phyloP scores from a whole-genome alignment of 352 stramenopile genomes.

The Albugo laibachii region DNA sequence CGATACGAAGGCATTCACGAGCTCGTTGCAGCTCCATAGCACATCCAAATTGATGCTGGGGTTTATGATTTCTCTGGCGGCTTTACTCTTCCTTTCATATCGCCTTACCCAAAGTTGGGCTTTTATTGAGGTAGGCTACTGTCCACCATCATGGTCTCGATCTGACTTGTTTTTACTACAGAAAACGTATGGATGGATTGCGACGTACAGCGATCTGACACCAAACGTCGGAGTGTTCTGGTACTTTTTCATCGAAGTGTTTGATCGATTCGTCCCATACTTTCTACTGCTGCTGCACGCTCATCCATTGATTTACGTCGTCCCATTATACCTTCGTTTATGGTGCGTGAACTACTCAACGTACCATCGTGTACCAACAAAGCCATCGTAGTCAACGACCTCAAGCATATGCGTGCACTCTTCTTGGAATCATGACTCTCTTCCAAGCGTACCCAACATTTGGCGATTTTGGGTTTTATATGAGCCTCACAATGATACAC shows the following conservation, averaged over 20 bases:
- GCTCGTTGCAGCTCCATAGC: conserved; percentile 1
- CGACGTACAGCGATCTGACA: conserved; percentile 60
- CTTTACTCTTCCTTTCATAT: conserved; percentile 36
- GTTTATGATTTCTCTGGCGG: conserved; percentile 4
- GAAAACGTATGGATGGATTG: conserved; percentile 69
- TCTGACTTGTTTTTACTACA: conserved; percentile 4
- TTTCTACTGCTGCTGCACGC: conserved; percentile 67
- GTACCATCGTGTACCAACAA: not conserved
- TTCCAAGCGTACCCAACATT: conserved; percentile 68
- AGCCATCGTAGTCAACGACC: conserved; percentile 23
- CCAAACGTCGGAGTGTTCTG: conserved; percentile 74
- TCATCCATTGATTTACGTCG: conserved; percentile 61
- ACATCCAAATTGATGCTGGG: not conserved
- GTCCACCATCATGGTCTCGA: not conserved
- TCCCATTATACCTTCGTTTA: conserved; percentile 56
- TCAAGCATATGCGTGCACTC: conserved; percentile 35
- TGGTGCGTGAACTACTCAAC: conserved; percentile 16
- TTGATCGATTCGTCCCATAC: conserved; percentile 71
- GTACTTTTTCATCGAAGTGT: conserved; percentile 81
- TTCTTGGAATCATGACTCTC: conserved; percentile 54
- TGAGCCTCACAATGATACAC: conserved; percentile 39
- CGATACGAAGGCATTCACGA: not conserved
- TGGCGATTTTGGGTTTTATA: conserved; percentile 64
- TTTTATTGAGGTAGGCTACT: conserved; percentile 28
- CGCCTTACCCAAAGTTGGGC: conserved; percentile 26